A percentile compares a stretch with the other conserved stretches of the same genome.
These are phyloP conservation scores for Ocimum tenuiflorum DNA, from an alignment of 257 asterid species.

Conservation along the genomic window DNA sequence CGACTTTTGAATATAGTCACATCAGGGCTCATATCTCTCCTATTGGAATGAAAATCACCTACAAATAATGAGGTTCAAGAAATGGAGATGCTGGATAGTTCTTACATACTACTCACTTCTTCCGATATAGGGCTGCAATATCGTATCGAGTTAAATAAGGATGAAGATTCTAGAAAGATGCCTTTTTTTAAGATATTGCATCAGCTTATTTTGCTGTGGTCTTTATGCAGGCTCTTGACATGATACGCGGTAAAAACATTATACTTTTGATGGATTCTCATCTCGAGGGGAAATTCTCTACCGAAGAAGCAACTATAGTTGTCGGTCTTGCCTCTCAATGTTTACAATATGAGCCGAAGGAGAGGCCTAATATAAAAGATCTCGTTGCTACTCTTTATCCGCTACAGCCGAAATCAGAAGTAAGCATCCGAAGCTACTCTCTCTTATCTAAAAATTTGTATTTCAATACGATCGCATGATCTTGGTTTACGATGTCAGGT, in stretches of 20 bases:
- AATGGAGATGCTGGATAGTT: too few relatives aligned
- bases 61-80: not conserved
- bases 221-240: conserved; percentile 69
- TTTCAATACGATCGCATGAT: not conserved
- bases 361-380: conserved; percentile 70
- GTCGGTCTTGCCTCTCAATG: conserved; percentile 83
- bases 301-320: conserved; percentile 77
- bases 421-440: conserved; percentile 23
- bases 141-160: too few relatives aligned
- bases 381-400: conserved; percentile 66
- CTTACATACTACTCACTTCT: too few relatives aligned
- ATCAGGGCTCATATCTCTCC: too few relatives aligned
- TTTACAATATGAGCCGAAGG: conserved; percentile 81
- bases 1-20: too few relatives aligned
- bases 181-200: not conserved
- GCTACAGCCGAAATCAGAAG: conserved; percentile 69
- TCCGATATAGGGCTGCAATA: too few relatives aligned
- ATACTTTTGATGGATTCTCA: conserved; percentile 85
- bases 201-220: not conserved
- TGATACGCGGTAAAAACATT: conserved; percentile 82
- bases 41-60: not conserved
- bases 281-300: conserved; percentile 78
- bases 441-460: not conserved
- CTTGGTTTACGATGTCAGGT: conserved; percentile 29
- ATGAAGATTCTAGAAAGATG: too few relatives aligned